Conservation (phyloP, 2,329 filamentous ascomycete genomes). For the Paecilomyces niveus region DNA sequence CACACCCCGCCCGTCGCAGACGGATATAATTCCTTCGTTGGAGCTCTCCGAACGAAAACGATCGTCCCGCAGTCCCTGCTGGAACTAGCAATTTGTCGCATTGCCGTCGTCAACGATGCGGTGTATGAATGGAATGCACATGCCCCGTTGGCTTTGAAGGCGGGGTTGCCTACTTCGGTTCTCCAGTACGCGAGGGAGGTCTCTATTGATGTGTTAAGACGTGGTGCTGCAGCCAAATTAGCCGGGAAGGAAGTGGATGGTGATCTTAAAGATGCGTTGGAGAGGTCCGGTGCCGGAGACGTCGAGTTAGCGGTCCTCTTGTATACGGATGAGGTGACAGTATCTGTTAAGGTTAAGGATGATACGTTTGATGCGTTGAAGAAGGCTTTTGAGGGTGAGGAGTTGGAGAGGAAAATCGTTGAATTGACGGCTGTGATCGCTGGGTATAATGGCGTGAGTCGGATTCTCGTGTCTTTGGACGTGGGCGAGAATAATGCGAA, state of each 20-base stretch:
- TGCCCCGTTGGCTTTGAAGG: conserved; percentile 53
- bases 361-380: conserved; percentile 55
- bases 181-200: conserved; percentile 50
- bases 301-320: conserved; percentile 61
- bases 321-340: conserved; percentile 79
- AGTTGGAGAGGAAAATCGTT: conserved; percentile 67
- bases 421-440: conserved; percentile 80
- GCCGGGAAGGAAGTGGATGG: conserved; percentile 34
- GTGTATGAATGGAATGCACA: conserved; percentile 84
- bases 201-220: conserved; percentile 22
- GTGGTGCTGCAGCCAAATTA: not conserved
- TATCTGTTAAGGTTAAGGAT: conserved; percentile 61
- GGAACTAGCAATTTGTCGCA: conserved; percentile 72
- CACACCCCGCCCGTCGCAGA: conserved; percentile 68
- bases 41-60: conserved; percentile 47
- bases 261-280: conserved; percentile 34
- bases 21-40: conserved; percentile 56
- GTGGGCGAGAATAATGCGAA: conserved; percentile 42
- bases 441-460: conserved; percentile 82
- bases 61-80: conserved; percentile 47
- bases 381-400: conserved; percentile 41
- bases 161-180: conserved; percentile 23
- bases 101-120: conserved; percentile 70
- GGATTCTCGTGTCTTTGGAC: conserved; percentile 77
- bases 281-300: conserved; percentile 40